phyloP scores from a whole-genome alignment of 2,329 filamentous ascomycete genomes.

The Cryphonectria carpinicola region DNA sequence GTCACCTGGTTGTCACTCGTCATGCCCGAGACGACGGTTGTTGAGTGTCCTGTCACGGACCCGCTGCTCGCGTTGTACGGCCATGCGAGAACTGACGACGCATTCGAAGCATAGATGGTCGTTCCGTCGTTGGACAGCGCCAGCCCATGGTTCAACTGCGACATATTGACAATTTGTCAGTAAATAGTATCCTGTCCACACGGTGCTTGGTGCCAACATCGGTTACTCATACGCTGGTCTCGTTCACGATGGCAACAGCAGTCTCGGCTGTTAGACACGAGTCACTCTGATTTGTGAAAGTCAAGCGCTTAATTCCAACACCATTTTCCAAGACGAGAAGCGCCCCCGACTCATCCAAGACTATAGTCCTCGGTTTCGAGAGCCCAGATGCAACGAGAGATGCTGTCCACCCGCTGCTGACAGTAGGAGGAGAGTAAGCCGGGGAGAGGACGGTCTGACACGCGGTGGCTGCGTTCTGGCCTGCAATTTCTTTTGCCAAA shows the following conservation, averaged over 20 bases:
- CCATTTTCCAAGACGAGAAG: conserved; percentile 51
- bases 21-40: conserved; percentile 63
- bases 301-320: conserved; percentile 47
- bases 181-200: neutral
- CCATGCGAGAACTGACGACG: conserved; percentile 61
- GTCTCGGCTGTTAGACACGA: conserved; percentile 41
- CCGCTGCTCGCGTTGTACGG: conserved; percentile 57
- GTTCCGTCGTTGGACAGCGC: conserved; percentile 50
- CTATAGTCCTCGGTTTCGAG: conserved; percentile 47
- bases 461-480: neutral
- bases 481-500: neutral
- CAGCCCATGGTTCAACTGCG: conserved; percentile 55
- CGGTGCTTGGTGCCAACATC: neutral
- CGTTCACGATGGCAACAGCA: conserved; percentile 36
- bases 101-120: conserved; percentile 56
- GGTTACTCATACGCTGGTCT: conserved; percentile 40
- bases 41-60: conserved; percentile 45
- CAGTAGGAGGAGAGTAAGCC: conserved; percentile 41
- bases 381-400: conserved; percentile 48
- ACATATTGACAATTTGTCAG: neutral
- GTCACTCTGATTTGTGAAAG: conserved; percentile 46
- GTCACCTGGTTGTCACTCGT: conserved; percentile 61
- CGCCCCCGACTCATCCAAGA: conserved; percentile 49
- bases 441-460: conserved; percentile 35
- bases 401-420: conserved; percentile 49